Evolutionary conservation across 345 rosid genomes (phyloP).

Genomic region (Populus simonii): DNA sequence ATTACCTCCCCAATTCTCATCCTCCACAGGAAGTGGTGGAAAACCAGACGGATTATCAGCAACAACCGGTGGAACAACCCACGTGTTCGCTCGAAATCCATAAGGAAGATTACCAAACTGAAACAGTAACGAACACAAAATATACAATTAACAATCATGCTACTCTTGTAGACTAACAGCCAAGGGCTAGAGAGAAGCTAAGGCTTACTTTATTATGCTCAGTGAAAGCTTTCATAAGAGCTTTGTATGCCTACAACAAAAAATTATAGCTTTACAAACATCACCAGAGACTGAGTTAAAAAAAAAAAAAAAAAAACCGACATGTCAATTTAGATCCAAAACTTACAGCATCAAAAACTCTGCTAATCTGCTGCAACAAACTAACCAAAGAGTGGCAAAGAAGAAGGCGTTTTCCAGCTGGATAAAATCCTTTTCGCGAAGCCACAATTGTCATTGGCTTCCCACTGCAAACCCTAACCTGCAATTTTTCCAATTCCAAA

Average conservation of each 20-base stretch:
- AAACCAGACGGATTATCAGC: constrained; percentile 31
- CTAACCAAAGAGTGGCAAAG: constrained; percentile 23
- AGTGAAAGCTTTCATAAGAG: constrained; percentile 30
- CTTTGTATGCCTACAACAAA: constrained; percentile 26
- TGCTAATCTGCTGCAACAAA: constrained; percentile 31
- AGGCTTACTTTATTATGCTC: constrained; percentile 32
- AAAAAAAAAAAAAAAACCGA: background rate
- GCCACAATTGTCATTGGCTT: constrained; percentile 33
- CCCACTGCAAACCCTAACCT: constrained; percentile 34
- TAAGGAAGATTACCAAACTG: constrained; percentile 40
- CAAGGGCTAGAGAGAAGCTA: background rate
- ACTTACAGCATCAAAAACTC: constrained; percentile 32
- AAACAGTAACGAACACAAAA: background rate
- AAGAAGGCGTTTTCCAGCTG: constrained; percentile 23
- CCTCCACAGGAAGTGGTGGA: constrained; percentile 32
- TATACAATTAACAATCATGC: background rate
- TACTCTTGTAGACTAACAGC: background rate
- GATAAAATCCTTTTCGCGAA: constrained; percentile 33
- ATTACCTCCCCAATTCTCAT: constrained; percentile 38
- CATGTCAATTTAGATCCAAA: background rate
- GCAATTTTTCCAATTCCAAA: background rate
- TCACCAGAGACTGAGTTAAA: background rate
- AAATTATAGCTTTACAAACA: background rate
- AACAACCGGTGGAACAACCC: constrained; percentile 39
- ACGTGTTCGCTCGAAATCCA: constrained; percentile 36